These are phyloP conservation scores for Cryphonectria nitschkei DNA, from an alignment of 2,329 filamentous ascomycete species.

Conservation along the genomic window DNA sequence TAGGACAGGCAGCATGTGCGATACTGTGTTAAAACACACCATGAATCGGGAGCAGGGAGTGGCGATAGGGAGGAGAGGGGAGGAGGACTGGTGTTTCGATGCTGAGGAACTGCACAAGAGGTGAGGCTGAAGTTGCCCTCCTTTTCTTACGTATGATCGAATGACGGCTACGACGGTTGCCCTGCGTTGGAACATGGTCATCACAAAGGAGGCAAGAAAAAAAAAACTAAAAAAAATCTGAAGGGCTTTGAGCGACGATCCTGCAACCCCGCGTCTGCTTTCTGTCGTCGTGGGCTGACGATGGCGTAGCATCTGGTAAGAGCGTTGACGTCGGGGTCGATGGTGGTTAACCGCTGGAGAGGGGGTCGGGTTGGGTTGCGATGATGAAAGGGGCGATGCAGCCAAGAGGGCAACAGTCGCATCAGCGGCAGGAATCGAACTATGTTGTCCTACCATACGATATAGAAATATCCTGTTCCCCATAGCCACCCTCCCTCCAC, in stretches of 20 bases:
- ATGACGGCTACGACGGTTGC: slow-evolving; percentile 7
- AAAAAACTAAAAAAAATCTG: slow-evolving; percentile 1
- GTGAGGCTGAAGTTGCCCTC: not conserved
- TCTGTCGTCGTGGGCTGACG: slow-evolving; percentile 13
- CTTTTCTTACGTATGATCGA: not conserved
- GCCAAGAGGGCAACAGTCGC: slow-evolving; percentile 18
- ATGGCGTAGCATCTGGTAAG: slow-evolving; percentile 11
- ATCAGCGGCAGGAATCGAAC: slow-evolving; percentile 12
- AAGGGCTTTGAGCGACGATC: slow-evolving; percentile 18
- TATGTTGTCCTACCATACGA: slow-evolving; percentile 2
- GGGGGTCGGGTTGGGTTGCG: not conserved
- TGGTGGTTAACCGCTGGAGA: not conserved
- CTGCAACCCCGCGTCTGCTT: not conserved
- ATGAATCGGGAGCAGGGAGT: not conserved
- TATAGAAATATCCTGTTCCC: not conserved
- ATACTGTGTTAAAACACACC: not conserved
- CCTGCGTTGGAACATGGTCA: slow-evolving; percentile 18
- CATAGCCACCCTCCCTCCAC: not conserved
- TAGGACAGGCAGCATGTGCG: not conserved
- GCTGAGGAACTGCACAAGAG: not conserved
- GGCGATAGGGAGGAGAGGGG: not conserved
- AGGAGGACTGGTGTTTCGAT: not conserved
- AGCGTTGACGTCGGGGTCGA: slow-evolving; percentile 2
- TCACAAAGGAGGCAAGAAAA: slow-evolving; percentile 16
- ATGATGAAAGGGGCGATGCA: slow-evolving; percentile 22